A percentile compares a stretch with the other conserved stretches of the same genome.
These are phyloP conservation scores for Phytophthora citrophthora DNA, from an alignment of 352 stramenopile genomes.

Conservation along the genomic window DNA sequence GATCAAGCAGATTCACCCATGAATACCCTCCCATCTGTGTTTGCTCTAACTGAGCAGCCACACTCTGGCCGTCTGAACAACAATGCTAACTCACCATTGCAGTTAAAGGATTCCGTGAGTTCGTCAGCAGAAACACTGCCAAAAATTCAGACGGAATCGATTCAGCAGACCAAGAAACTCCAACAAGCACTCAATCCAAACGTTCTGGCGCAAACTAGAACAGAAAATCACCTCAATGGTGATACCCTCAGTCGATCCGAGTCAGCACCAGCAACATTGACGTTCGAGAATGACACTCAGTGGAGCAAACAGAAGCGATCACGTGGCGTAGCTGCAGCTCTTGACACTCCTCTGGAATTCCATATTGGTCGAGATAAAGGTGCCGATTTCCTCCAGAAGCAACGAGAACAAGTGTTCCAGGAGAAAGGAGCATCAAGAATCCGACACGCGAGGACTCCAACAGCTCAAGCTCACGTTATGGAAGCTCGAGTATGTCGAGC, in stretches of 20 bases:
- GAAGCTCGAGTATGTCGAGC: slow-evolving; percentile 47
- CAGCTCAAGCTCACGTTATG: slow-evolving; percentile 47
- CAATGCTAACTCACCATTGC: background rate
- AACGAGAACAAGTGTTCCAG: slow-evolving; percentile 44
- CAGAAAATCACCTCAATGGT: background rate
- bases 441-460: slow-evolving; percentile 47
- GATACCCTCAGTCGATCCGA: slow-evolving; percentile 44
- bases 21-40: slow-evolving; percentile 29
- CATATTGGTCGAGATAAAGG: slow-evolving; percentile 50
- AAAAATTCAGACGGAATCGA: slow-evolving; percentile 12
- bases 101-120: background rate
- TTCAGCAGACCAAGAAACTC: background rate
- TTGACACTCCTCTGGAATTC: slow-evolving; percentile 36
- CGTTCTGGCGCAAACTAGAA: background rate
- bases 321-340: slow-evolving; percentile 47
- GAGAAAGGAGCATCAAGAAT: slow-evolving; percentile 44
- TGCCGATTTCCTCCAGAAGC: slow-evolving; percentile 55
- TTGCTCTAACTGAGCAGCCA: slow-evolving; percentile 27
- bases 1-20: slow-evolving; percentile 1
- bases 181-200: background rate
- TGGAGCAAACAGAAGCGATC: slow-evolving; percentile 43
- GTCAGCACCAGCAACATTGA: slow-evolving; percentile 48
- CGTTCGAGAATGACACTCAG: slow-evolving; percentile 26
- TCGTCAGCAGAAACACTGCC: slow-evolving; percentile 11
- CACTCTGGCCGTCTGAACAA: slow-evolving; percentile 6